Percentiles rank a stretch among this genome's conserved stretches.
Conservation (phyloP, 192 early-diverging fungal genomes). For the Diversispora eburnea region DNA sequence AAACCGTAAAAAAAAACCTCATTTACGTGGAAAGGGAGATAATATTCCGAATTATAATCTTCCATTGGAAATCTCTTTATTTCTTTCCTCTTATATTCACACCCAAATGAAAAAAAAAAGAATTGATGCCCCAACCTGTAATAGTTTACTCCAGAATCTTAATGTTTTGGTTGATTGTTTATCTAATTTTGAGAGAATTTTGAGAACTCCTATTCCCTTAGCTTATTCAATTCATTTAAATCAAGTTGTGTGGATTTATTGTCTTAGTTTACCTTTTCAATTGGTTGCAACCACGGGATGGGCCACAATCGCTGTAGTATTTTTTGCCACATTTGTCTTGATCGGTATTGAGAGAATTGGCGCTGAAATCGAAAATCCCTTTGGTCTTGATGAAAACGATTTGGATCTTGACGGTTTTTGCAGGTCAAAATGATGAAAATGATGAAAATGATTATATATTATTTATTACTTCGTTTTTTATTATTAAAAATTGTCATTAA, state of each 20-base stretch:
- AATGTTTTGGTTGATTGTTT: constrained; percentile 55
- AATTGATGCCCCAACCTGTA: constrained; percentile 46
- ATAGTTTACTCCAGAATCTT: constrained; percentile 46
- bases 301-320: constrained; percentile 63
- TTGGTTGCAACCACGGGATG: constrained; percentile 50
- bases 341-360: constrained; percentile 85
- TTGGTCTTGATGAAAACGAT: constrained; percentile 79
- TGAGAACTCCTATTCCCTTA: constrained; percentile 80
- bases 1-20: constrained; percentile 18
- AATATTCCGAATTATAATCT: constrained; percentile 37
- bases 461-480: background rate
- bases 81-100: constrained; percentile 55
- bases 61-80: constrained; percentile 60
- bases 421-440: constrained; percentile 38
- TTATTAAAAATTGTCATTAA: background rate
- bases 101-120: constrained; percentile 33
- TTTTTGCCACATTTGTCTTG: constrained; percentile 68
- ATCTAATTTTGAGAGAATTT: constrained; percentile 77
- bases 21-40: constrained; percentile 27
- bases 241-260: constrained; percentile 73
- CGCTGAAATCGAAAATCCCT: constrained; percentile 91
- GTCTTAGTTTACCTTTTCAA: constrained; percentile 80
- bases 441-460: constrained; percentile 12
- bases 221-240: constrained; percentile 87
- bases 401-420: constrained; percentile 57